Conservation (phyloP, 1,139 yeast genomes). For the Taphrina betulina region DNA sequence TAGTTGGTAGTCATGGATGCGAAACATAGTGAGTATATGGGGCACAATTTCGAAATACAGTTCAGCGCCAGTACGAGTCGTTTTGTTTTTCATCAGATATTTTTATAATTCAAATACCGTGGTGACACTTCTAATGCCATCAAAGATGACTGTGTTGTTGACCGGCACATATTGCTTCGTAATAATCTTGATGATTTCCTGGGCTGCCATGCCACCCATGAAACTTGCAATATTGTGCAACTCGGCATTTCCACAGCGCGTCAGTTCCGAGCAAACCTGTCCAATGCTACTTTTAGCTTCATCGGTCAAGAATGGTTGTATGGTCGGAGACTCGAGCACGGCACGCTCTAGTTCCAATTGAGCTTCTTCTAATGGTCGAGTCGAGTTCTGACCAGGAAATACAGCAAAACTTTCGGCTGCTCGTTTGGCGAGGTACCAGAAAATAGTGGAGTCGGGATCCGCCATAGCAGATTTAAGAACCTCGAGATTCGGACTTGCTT, state of each 20-base stretch:
- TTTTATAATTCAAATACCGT: conserved; percentile 53
- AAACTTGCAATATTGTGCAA: conserved; percentile 54
- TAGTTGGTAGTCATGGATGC: too few species aligned
- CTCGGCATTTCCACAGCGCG: conserved; percentile 49
- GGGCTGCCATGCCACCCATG: conserved; percentile 78
- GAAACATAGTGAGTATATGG: too few species aligned
- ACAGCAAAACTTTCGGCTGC: conserved; percentile 11
- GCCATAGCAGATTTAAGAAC: conserved; percentile 34
- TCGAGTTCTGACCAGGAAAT: not conserved
- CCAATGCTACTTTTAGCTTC: not conserved
- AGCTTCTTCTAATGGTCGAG: not conserved
- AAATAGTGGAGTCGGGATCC: conserved; percentile 20
- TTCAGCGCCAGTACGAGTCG: too few species aligned
- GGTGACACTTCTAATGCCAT: conserved; percentile 60
- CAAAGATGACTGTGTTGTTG: conserved; percentile 64
- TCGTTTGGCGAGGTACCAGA: conserved; percentile 31
- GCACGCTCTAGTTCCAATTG: not conserved
- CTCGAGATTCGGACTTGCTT: not conserved
- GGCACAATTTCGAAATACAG: too few species aligned
- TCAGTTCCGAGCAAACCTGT: conserved; percentile 36
- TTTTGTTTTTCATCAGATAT: too few species aligned
- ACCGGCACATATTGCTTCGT: conserved; percentile 74
- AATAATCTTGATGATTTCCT: conserved; percentile 60
- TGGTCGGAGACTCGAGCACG: not conserved
- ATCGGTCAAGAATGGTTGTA: not conserved